Conservation (phyloP, 371 early-diverging fungal genomes). For the Zychaea mexicana region DNA sequence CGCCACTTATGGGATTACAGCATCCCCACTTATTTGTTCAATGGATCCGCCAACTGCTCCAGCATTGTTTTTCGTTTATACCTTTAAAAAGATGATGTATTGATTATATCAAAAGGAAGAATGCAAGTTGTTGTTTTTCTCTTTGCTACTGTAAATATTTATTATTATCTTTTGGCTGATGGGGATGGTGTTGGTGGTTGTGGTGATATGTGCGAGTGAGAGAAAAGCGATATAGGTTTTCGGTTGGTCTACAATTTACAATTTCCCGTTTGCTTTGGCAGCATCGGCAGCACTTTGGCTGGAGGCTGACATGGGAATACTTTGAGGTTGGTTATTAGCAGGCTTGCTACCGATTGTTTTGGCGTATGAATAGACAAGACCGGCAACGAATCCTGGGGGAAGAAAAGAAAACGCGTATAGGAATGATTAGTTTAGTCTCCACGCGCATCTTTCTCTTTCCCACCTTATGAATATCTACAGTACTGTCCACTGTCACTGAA, state of each 20-base stretch:
- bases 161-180: neutral
- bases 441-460: too few species aligned
- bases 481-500: too few species aligned
- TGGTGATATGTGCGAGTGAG: neutral
- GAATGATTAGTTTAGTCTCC: too few species aligned
- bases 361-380: slow-evolving; percentile 82
- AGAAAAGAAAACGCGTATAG: neutral
- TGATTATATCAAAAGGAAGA: neutral
- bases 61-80: slow-evolving; percentile 10
- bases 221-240: neutral
- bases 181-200: neutral
- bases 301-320: slow-evolving; percentile 39
- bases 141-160: neutral
- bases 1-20: neutral
- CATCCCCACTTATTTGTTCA: slow-evolving; percentile 11
- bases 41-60: slow-evolving; percentile 11
- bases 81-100: neutral
- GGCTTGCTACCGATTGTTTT: slow-evolving; percentile 34
- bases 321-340: slow-evolving; percentile 45
- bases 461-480: neutral
- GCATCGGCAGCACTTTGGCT: slow-evolving; percentile 37
- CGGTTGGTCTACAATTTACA: slow-evolving; percentile 9
- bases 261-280: slow-evolving; percentile 32
- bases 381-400: slow-evolving; percentile 73
- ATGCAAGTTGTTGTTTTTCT: neutral